Evolutionary conservation across 1,284 basidiomycete species (phyloP).

Genomic region (Leccinum griseonigrum): DNA sequence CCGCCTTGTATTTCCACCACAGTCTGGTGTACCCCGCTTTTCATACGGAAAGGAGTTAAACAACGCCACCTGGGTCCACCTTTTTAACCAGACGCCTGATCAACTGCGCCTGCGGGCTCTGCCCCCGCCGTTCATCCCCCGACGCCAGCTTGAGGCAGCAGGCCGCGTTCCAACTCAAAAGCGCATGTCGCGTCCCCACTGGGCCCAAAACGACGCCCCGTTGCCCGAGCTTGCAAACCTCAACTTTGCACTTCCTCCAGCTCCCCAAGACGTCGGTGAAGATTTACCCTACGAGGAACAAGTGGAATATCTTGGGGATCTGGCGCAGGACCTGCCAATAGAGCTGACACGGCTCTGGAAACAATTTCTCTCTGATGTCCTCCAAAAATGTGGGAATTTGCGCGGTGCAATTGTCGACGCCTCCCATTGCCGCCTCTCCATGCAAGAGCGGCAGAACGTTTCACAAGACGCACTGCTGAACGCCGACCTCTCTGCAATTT

Average conservation of each 20-base stretch:
- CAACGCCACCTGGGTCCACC: slow-evolving; percentile 3
- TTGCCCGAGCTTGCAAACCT: slow-evolving; percentile 2
- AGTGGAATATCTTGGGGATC: neutral
- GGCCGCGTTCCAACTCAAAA: slow-evolving; percentile 8
- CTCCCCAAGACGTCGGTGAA: slow-evolving; percentile 1
- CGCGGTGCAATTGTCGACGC: slow-evolving; percentile 1
- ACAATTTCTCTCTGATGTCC: slow-evolving; percentile 2
- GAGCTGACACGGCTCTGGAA: slow-evolving; percentile 1
- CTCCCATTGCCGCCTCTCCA: slow-evolving; percentile 4
- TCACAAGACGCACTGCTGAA: neutral
- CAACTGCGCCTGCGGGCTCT: slow-evolving; percentile 4
- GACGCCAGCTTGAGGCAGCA: neutral
- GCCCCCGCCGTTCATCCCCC: slow-evolving; percentile 2
- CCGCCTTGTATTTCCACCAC: neutral
- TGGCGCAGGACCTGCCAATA: neutral
- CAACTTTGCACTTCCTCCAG: neutral
- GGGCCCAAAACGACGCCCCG: neutral
- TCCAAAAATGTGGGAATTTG: slow-evolving; percentile 10
- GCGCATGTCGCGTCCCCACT: slow-evolving; percentile 1
- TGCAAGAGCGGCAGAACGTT: neutral
- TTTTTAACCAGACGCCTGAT: slow-evolving; percentile 1
- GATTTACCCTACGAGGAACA: slow-evolving; percentile 5
- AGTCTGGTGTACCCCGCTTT: slow-evolving; percentile 2
- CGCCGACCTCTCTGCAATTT: neutral
- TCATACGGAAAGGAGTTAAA: slow-evolving; percentile 5